Percentiles rank a stretch among this genome's conserved stretches.
Evolutionary conservation across 202 grass and related monocot genomes (phyloP).

Genomic region (Elaeis oleifera): DNA sequence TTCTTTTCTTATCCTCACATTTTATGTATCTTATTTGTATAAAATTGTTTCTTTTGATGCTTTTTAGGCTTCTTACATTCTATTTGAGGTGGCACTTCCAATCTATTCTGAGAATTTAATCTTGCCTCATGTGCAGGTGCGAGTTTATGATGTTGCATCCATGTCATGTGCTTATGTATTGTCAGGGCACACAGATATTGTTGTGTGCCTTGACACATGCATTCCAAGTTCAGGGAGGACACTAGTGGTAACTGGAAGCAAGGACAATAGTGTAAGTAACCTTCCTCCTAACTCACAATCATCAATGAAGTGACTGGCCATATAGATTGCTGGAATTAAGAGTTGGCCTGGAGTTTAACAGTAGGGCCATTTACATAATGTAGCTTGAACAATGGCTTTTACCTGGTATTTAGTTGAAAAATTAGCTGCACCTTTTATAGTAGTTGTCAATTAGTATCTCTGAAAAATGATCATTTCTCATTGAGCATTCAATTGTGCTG

Average conservation of each 20-base stretch:
- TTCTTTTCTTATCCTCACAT: too few species aligned
- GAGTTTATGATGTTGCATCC: slow-evolving; percentile 69
- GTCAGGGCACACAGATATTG: slow-evolving; percentile 79
- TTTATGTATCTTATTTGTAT: too few species aligned
- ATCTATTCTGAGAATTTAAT: neutral
- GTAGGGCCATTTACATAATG: neutral
- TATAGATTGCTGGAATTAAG: slow-evolving; percentile 5
- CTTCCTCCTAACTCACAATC: neutral
- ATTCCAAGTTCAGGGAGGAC: slow-evolving; percentile 49
- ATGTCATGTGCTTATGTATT: slow-evolving; percentile 95
- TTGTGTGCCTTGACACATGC: slow-evolving; percentile 88
- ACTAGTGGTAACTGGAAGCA: slow-evolving; percentile 86
- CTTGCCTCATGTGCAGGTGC: slow-evolving; percentile 41
- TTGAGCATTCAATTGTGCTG: too few species aligned
- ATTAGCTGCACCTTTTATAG: too few species aligned
- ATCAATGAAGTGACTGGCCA: too few species aligned
- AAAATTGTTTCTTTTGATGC: too few species aligned
- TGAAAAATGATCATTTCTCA: too few species aligned
- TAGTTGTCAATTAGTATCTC: too few species aligned
- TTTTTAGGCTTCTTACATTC: too few species aligned
- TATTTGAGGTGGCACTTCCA: too few species aligned
- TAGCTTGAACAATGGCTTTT: too few species aligned
- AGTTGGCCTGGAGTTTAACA: neutral
- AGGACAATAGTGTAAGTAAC: slow-evolving; percentile 76
- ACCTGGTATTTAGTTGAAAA: too few species aligned